Conservation (phyloP, 1,284 basidiomycete species). For the Boletus austroedulis region DNA sequence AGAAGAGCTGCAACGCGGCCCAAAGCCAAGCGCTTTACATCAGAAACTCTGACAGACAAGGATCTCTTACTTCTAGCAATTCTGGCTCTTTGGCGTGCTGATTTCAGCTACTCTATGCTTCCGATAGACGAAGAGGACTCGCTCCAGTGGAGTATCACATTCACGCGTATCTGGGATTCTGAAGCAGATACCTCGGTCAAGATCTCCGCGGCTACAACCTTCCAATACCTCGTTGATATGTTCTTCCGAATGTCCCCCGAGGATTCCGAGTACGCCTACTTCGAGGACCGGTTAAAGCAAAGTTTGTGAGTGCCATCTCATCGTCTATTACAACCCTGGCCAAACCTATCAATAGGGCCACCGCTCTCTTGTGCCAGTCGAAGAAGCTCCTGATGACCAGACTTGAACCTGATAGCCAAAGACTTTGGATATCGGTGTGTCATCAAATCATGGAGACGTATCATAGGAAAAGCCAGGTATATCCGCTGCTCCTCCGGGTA, state of each 20-base stretch:
- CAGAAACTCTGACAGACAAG: conserved; percentile 59
- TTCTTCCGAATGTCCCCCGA: conserved; percentile 43
- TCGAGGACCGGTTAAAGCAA: conserved; percentile 39
- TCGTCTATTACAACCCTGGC: not conserved
- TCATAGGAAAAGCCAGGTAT: conserved; percentile 48
- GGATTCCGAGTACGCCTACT: conserved; percentile 38
- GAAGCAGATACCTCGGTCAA: conserved; percentile 64
- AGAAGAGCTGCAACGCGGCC: conserved; percentile 57
- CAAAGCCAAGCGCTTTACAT: conserved; percentile 53
- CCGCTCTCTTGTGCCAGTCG: conserved; percentile 53
- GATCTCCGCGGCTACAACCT: conserved; percentile 50
- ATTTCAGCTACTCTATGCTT: conserved; percentile 49
- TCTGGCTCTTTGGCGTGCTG: conserved; percentile 63
- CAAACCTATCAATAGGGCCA: conserved; percentile 42
- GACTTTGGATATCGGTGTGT: conserved; percentile 63
- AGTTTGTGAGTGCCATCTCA: conserved; percentile 22
- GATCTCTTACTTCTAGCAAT: conserved; percentile 66
- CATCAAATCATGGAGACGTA: conserved; percentile 60
- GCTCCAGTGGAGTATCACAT: conserved; percentile 45
- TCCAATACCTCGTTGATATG: conserved; percentile 46
- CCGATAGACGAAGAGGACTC: conserved; percentile 36
- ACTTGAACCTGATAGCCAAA: conserved; percentile 57
- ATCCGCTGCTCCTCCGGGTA: not conserved
- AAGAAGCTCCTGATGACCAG: conserved; percentile 57
- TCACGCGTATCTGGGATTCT: conserved; percentile 56